A percentile compares a stretch with the other conserved stretches of the same genome.
Evolutionary conservation across 176 grass and related monocot genomes (phyloP).

Genomic region (Phragmites australis): DNA sequence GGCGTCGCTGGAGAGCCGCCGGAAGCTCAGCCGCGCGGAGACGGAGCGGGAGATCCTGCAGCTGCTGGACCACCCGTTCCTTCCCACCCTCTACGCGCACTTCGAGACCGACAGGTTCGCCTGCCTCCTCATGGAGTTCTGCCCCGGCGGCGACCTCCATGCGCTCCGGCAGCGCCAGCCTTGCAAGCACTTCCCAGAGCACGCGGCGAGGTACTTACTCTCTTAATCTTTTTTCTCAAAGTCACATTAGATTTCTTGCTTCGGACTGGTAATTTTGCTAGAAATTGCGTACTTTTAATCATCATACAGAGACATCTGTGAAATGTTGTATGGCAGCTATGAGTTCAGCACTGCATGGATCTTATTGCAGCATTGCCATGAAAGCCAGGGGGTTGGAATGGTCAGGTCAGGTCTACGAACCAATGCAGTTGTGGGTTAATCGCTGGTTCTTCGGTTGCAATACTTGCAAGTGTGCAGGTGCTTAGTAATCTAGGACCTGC

Average conservation of each 20-base stretch:
- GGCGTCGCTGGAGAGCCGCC: constrained; percentile 63
- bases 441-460: neutral
- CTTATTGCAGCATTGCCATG: neutral
- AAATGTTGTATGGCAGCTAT: neutral
- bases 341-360: neutral
- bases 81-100: constrained; percentile 63
- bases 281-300: neutral
- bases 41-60: constrained; percentile 69
- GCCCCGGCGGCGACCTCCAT: constrained; percentile 92
- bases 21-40: constrained; percentile 62
- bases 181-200: constrained; percentile 64
- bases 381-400: neutral
- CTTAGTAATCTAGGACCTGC: neutral
- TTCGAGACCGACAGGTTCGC: constrained; percentile 72
- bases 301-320: neutral
- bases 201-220: constrained; percentile 54
- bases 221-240: neutral
- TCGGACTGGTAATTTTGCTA: neutral
- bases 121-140: constrained; percentile 98
- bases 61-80: constrained; percentile 73
- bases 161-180: constrained; percentile 76
- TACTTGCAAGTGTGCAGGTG: neutral
- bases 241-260: neutral
- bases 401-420: neutral
- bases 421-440: no score